Evolutionary conservation across 1,139 yeast species (phyloP).

Genomic region (Saccharomyces pastorianus): DNA sequence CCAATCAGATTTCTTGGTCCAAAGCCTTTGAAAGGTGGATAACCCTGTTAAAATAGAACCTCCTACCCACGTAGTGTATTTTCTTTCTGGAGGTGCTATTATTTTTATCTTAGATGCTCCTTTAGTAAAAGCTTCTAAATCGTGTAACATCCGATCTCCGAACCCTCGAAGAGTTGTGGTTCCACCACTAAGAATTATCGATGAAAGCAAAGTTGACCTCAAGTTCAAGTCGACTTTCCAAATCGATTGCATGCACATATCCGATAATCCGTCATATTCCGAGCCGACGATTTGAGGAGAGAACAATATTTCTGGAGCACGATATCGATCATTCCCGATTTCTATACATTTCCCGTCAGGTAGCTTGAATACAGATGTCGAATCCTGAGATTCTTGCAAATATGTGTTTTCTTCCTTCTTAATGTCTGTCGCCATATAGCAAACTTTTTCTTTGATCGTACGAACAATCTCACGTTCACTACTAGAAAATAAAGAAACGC

Average conservation of each 20-base stretch:
- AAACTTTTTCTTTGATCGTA: conserved; percentile 64
- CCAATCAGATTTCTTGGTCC: conserved; percentile 38
- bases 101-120: conserved; percentile 64
- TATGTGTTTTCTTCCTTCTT: conserved; percentile 57
- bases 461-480: conserved; percentile 80
- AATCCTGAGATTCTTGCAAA: conserved; percentile 13
- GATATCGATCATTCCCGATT: conserved; percentile 60
- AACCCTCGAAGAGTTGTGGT: conserved; percentile 68
- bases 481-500: conserved; percentile 33
- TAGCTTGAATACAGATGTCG: conserved; percentile 42
- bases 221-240: conserved; percentile 70
- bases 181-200: conserved; percentile 79
- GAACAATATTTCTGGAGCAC: conserved; percentile 66
- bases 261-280: conserved; percentile 64
- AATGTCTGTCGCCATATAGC: conserved; percentile 66
- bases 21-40: conserved; percentile 63
- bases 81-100: conserved; percentile 85
- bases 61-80: conserved; percentile 83
- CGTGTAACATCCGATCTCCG: conserved; percentile 69
- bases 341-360: conserved; percentile 75
- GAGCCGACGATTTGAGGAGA: conserved; percentile 72
- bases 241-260: conserved; percentile 58
- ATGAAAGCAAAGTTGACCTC: conserved; percentile 58
- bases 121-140: conserved; percentile 44
- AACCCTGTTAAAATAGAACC: conserved; percentile 86